Evolutionary conservation across 345 rosid species (phyloP), one percentile per base, ranked within the genome.

Genomic region (Gossypium stocksii): DNA sequence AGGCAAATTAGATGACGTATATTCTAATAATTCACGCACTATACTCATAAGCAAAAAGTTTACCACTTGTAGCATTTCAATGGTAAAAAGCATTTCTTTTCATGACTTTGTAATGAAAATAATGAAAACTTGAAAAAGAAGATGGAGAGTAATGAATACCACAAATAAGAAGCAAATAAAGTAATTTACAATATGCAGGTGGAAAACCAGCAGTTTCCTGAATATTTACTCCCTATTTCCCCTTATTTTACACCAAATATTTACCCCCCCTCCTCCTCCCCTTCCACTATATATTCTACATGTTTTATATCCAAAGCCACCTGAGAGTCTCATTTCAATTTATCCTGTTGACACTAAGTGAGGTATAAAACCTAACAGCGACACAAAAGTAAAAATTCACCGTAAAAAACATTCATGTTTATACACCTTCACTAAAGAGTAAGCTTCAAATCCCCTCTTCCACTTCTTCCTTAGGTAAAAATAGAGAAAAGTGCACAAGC

Each of bases 321-420:
- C 23, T 56, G 14, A 56, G 60, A 20, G 4, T 11, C 12, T 25
- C 9, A 7, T 62, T 62, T 62, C 45, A 34, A 29, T 29, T 34
- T 16, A 16, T 41, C 22, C 48, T 34, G 15, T 23, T 63, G 48
- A 38, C 68, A 29, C 48, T 19, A n/a, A 1, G 8, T 12, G 22
- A 17, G 48, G 48, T 63, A 34, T 34, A 63, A 63, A n/a, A 38
- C 68, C 48, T 63, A 38, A 63, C 10, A 66, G 68, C 70, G 19
- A 20, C 14, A 43, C 2, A 44, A 66, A 66, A 44, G 8, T 20
- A 66, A 66, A 34, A 43, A 12, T 14, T 20, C 19, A 67, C 20
- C 7, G 71, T 6, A 23, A 66, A 66, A 64, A 41, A 1, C 7
- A 16, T 25, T 10, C 69, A 38, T 17, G 68, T 17, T 38, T 29